A percentile compares a stretch with the other conserved stretches of the same genome.
phyloP scores from a whole-genome alignment of 225 moss, liverwort and hornwort genomes.

The Pseudisothecium myosuroides region DNA sequence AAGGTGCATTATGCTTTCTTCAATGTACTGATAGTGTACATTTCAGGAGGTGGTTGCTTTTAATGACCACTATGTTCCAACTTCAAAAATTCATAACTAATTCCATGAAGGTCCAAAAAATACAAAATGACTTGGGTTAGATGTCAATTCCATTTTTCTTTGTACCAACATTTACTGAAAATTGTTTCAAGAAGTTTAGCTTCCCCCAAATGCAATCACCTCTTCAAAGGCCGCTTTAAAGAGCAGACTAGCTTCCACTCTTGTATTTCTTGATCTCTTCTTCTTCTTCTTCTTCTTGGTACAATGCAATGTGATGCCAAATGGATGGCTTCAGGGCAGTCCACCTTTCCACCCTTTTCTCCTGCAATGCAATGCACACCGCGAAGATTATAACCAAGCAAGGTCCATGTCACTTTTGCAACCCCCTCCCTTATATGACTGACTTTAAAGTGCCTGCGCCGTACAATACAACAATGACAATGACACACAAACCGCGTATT shows the following conservation, averaged over 20 bases:
- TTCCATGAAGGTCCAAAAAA: not conserved
- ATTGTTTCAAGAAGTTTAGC: not conserved
- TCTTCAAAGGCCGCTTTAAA: not conserved
- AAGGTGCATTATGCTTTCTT: no score
- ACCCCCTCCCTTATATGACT: not conserved
- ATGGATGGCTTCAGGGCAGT: not conserved
- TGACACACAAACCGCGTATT: not conserved
- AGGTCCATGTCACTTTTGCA: not conserved
- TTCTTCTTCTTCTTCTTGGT: not conserved
- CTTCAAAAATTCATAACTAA: not conserved
- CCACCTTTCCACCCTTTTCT: not conserved
- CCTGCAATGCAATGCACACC: not conserved
- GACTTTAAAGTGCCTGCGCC: not conserved
- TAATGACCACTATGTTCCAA: rapidly evolving
- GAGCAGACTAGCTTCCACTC: not conserved
- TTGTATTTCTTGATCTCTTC: not conserved
- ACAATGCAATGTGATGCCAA: not conserved
- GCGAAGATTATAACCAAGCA: not conserved
- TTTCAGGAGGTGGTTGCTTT: rapidly evolving
- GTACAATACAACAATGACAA: no score
- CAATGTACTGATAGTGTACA: not conserved
- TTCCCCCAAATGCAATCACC: not conserved
- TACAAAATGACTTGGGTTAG: not conserved
- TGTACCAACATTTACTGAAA: rapidly evolving
- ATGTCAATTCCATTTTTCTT: not conserved